Conservation (phyloP, 129 eudicot genomes). For the Artemisia annua region DNA sequence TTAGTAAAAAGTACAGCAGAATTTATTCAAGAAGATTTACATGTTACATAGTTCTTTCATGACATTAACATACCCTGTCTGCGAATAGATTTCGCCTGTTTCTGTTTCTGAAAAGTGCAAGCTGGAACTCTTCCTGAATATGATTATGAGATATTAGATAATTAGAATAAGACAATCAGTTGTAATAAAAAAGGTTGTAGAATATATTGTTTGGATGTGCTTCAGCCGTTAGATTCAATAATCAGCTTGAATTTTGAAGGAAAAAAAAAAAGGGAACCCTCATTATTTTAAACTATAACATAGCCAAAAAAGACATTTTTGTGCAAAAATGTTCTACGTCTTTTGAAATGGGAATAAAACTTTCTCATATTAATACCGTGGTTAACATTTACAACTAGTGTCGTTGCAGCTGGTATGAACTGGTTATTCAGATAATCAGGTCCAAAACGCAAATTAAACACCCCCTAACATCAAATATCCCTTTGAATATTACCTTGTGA, state of each 20-base stretch:
- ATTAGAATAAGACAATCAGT: neutral
- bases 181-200: neutral
- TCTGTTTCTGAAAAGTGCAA: conserved; percentile 85
- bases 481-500: conserved; percentile 65
- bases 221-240: neutral
- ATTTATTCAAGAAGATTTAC: conserved; percentile 3
- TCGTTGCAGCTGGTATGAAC: conserved; percentile 1
- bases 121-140: conserved; percentile 85
- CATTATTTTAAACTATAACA: too few relatives aligned
- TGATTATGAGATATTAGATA: neutral
- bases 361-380: neutral
- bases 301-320: neutral
- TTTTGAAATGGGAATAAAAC: neutral
- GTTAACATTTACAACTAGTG: neutral
- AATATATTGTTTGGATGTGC: conserved; percentile 1
- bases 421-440: neutral
- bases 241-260: too few relatives aligned
- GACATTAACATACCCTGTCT: conserved; percentile 70
- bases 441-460: neutral
- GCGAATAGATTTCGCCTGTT: conserved; percentile 83
- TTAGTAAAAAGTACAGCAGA: neutral
- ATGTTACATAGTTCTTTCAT: conserved; percentile 1
- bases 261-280: too few relatives aligned
- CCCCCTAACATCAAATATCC: neutral
- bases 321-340: neutral